Base-by-base conservation (phyloP, 2,329 filamentous ascomycete species). In the Samsoniella hepiali region DNA sequence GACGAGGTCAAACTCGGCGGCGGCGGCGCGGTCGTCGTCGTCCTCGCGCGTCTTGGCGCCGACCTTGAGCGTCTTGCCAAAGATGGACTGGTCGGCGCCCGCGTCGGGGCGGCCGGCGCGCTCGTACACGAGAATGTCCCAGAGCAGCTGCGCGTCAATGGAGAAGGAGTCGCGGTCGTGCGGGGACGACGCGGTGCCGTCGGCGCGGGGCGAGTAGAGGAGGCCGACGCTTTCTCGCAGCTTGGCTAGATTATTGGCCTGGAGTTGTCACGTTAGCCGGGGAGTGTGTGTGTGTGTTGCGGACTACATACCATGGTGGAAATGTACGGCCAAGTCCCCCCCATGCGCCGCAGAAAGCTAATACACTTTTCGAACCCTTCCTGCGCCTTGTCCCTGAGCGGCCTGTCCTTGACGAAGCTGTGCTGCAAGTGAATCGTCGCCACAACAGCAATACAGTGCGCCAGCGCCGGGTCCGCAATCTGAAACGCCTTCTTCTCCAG, bases 351-450 rank as follows among this genome's bases (percentile, higher is more conserved):
- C 49, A 73, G 34, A 54, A 72, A 73, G 3, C 57, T 53, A 38
- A 72, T 64, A 38, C 72, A 73, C 22, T 69, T 72, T 1, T 72
- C 70, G 36, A 71, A 72, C 0, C 70, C 71, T 1, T 66, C 31
- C 10, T 71, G 65, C 1, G 72, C 69, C 36, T 69, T 71, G 3
- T 68, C 64, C 1, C 67, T 54, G 1, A 72, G 64, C 1, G 58
- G 7, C 2, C 40, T 32, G 40, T 72, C 70, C 22, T 69, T 53
- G 2, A 80, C 79, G 61, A 82, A 84, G 65, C 81, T 83, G 40
- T 83, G 77, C 65, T 84, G 82, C 2, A 84, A 68, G 65, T 82
- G 81, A 42, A 84, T 83, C 2, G 81, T 84, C 1, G 81, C 81
- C 3, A 83, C 79, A 2, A 84, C 78, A 0, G 79, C 81, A 3